phyloP scores from a whole-genome alignment of 805 yeast genomes.

The Wickerhamiella sergipiensis region DNA sequence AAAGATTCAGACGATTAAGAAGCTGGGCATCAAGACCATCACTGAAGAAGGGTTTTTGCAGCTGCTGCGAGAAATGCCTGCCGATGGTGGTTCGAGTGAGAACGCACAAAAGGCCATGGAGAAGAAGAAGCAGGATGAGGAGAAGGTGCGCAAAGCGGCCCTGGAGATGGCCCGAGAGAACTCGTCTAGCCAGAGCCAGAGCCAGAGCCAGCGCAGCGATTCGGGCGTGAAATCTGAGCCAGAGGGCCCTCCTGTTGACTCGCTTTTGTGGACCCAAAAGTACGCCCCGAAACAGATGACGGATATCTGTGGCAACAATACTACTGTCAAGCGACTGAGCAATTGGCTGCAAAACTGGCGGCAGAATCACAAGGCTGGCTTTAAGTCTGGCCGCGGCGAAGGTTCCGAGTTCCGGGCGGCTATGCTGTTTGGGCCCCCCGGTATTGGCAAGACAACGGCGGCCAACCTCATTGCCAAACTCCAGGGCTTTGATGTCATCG shows the following conservation, averaged over 20 bases:
- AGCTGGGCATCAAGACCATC: conserved; percentile 62
- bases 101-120: conserved; percentile 59
- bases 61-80: conserved; percentile 68
- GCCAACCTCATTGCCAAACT: conserved; percentile 75
- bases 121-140: conserved; percentile 57
- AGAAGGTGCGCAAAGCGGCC: conserved; percentile 31
- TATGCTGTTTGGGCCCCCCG: conserved; percentile 84
- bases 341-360: conserved; percentile 76
- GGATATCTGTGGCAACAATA: conserved; percentile 87
- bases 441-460: conserved; percentile 85
- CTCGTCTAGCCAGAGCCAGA: not conserved
- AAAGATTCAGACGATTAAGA: conserved; percentile 70
- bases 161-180: conserved; percentile 5
- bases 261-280: conserved; percentile 77
- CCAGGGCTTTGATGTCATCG: conserved; percentile 67
- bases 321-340: conserved; percentile 48
- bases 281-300: conserved; percentile 69
- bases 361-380: conserved; percentile 37
- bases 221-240: not conserved
- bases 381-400: conserved; percentile 43
- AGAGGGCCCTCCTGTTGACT: not conserved
- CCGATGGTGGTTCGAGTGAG: conserved; percentile 79
- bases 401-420: conserved; percentile 67
- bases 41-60: conserved; percentile 76
- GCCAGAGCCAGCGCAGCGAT: not conserved